Evolutionary conservation across 1,284 basidiomycete species (phyloP).

Genomic region (Marasmius oreades): DNA sequence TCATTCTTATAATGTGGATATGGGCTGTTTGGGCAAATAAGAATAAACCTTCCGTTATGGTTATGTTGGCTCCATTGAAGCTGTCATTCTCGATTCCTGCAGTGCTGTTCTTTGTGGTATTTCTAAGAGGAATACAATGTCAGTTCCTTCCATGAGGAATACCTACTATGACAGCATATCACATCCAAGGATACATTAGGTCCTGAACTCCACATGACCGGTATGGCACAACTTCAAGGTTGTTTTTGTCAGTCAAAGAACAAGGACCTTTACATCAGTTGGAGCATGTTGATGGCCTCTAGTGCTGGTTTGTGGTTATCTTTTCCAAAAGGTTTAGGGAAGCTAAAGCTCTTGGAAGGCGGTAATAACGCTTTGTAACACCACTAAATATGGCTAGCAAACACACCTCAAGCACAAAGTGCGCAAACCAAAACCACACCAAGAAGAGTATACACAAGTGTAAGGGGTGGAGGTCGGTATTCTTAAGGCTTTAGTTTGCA

Average conservation of each 20-base stretch:
- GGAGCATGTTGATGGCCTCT: neutral
- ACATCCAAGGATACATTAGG: neutral
- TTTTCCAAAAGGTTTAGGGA: too few relatives aligned
- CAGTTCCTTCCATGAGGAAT: neutral
- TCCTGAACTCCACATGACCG: neutral
- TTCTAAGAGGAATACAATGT: too few relatives aligned
- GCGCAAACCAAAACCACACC: too few relatives aligned
- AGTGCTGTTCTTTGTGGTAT: neutral
- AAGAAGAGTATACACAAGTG: too few relatives aligned
- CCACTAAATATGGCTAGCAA: too few relatives aligned
- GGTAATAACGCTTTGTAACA: too few relatives aligned
- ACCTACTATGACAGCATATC: too few relatives aligned
- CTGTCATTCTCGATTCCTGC: neutral
- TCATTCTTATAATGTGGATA: too few relatives aligned
- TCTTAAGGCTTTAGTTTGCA: too few relatives aligned
- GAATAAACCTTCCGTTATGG: neutral
- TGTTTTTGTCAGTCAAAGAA: neutral
- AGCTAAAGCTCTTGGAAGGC: neutral
- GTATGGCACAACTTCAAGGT: neutral
- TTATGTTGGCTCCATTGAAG: neutral
- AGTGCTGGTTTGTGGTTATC: neutral
- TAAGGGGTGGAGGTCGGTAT: too few relatives aligned
- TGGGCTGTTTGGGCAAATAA: too few relatives aligned
- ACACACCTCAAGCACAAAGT: too few relatives aligned
- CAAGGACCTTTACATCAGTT: neutral